Percentiles rank a stretch among this genome's conserved stretches.
Conservation (phyloP, 2,329 filamentous ascomycete genomes). For the Apiospora arundinis region DNA sequence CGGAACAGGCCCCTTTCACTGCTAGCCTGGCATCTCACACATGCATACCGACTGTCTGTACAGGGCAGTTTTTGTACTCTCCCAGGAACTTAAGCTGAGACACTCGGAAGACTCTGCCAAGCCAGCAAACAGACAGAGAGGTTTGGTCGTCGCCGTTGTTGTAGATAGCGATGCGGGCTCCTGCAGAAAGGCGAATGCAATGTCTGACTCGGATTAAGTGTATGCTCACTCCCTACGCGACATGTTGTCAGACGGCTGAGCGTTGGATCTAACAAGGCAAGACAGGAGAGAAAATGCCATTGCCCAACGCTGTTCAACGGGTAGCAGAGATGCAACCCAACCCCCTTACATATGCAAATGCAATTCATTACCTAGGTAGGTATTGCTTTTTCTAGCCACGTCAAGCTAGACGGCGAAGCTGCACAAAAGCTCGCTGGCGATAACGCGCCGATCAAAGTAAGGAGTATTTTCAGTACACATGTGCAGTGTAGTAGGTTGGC, state of each 20-base stretch:
- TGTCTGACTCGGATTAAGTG: conserved; percentile 7
- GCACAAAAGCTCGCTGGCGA: not conserved
- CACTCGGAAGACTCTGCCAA: not conserved
- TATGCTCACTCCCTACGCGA: not conserved
- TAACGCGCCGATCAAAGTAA: not conserved
- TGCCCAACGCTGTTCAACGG: not conserved
- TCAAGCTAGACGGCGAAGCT: not conserved
- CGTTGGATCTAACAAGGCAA: not conserved
- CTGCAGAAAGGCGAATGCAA: not conserved
- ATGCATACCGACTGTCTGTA: not conserved
- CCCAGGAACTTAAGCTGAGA: not conserved
- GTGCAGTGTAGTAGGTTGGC: not conserved
- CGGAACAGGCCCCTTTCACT: not conserved
- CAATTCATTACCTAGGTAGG: not conserved
- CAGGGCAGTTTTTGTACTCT: not conserved
- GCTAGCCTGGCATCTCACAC: not conserved
- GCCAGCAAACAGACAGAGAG: not conserved
- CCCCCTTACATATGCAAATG: not conserved
- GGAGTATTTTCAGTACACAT: not conserved
- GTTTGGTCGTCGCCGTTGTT: not conserved
- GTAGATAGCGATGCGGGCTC: not conserved
- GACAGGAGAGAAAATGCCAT: not conserved
- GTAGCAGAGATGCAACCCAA: not conserved
- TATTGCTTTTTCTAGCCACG: not conserved
- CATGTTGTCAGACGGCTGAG: not conserved